Evolutionary conservation across 108 stramenopile genomes (phyloP), one percentile per base, ranked within the genome.

Genomic region (Pseudonitzschia delicatissima): DNA sequence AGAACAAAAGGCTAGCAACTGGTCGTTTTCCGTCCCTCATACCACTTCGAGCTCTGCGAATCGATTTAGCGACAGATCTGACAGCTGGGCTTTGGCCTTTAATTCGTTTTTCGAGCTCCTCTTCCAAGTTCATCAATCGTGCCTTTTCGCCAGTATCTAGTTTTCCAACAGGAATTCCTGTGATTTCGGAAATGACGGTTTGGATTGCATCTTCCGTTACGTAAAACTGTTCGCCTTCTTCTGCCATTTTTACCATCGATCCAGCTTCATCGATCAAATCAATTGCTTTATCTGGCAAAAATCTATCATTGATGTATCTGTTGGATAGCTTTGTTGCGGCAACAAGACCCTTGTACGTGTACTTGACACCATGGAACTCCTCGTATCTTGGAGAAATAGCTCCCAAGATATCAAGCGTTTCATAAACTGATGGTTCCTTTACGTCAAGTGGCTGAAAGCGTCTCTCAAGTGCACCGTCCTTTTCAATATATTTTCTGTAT

Each of bases 211-310:
- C 85, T 59, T 93, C 92, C 3, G 85, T 81, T 31, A 92, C 88
- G 27, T 70, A 83, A 50, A 80, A 74, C 36, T 72, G 45, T 26
- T 82, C 78, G 18, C 87, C 90, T 51, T 73, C 71, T 66, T 84
- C 80, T 29, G 44, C 62, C 61, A 85, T 74, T 55, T 86, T 94
- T 17, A 98, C 69, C 87, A 93, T 92, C 12, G 98, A 97, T 20
- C 94, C 94, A 17, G 96, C 95, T 76, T 98, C 98, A 64, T 98
- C 98, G 31, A 98, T 75, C 39, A 98, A 67, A 58, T 98, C 98
- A 63, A 98, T 97, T 1, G 72, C 72, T 34, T 73, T 73, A 45
- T 67, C 66, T 25, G 91, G 91, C 7, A 92, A 52, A 67, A 77
- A 87, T 20, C 91, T 72, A 72, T 92, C 91, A 25, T 49, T 72